Conservation (phyloP, 768 basidiomycete species). For the Cyathus striatus region DNA sequence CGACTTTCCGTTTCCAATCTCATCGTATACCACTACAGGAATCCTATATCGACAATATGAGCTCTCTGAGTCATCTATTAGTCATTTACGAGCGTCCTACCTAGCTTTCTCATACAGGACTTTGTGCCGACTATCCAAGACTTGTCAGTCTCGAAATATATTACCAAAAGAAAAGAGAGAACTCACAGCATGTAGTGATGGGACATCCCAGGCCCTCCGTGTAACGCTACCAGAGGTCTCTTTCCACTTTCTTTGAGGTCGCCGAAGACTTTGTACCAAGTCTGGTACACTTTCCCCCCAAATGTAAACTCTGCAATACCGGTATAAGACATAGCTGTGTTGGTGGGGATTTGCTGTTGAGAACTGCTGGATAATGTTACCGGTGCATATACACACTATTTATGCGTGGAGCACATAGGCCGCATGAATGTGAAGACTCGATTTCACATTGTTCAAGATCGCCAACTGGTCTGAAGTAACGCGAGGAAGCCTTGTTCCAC, state of each 20-base stretch:
- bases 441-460: too few relatives aligned
- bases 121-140: slow-evolving; percentile 2
- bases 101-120: neutral
- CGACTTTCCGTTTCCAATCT: slow-evolving; percentile 43
- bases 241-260: slow-evolving; percentile 22
- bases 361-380: too few relatives aligned
- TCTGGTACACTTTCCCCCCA: slow-evolving; percentile 22
- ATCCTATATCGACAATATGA: slow-evolving; percentile 12
- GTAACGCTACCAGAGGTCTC: slow-evolving; percentile 34
- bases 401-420: too few relatives aligned
- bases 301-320: too few relatives aligned
- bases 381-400: too few relatives aligned
- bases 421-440: too few relatives aligned
- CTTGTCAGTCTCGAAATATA: neutral
- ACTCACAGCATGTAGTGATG: slow-evolving; percentile 9
- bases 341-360: too few relatives aligned
- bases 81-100: neutral
- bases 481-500: too few relatives aligned
- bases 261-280: slow-evolving; percentile 40
- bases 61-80: neutral
- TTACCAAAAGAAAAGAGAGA: neutral
- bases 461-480: too few relatives aligned
- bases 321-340: too few relatives aligned
- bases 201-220: slow-evolving; percentile 38
- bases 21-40: slow-evolving; percentile 47